Base-by-base conservation (phyloP, 768 basidiomycete genomes). In the Russula vinacea region DNA sequence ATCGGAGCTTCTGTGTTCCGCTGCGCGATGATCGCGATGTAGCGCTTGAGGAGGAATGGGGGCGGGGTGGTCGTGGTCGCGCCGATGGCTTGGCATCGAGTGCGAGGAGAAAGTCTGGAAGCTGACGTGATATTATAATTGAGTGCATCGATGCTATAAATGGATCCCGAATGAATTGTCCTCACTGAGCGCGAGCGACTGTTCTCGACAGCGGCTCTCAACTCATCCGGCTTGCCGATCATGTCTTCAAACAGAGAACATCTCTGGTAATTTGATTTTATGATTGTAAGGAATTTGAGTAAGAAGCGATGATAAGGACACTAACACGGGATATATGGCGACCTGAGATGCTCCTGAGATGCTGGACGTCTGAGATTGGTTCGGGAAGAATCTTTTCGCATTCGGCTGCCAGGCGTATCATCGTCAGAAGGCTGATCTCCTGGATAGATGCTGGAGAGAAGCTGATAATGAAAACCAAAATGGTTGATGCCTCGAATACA, bases 361-460 rank as follows among this genome's bases (percentile, higher is more conserved):
- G 74, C 24, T 74, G 73, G 13, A 90, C 82, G 16, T 71, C 67
- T 26, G 71, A 73, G 16, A 76, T 67, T 26, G 83, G 77, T 7
- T 81, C 74, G 22, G 76, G 71, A 4, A 86, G 82, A 13, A 88
- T 71, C 26, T 80, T 75, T 11, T 83, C 80, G 69, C 84, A 87
- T 22, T 84, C 81, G 3, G 81, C 83, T 55, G 81, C 78, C 35
- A 91, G 66, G 58, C 89, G 80, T 40, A 92, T 74, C 86, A 93
- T 88, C 3, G 86, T 80, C 37, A 92, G 71, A 35, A 94, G 74
- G 64, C 84, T 84, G 5, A 84, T 84, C 63, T 94, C 91, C 71
- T 89, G 88, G 9, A 92, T 82, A 33, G 86, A 77, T 39, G 81
- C 90, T 92, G 65, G 17, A 52, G 24, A 54, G 37, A n/a, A 47